Base-by-base conservation (phyloP, 73 alveolate species). In the Symbiodinium pilosum region DNA sequence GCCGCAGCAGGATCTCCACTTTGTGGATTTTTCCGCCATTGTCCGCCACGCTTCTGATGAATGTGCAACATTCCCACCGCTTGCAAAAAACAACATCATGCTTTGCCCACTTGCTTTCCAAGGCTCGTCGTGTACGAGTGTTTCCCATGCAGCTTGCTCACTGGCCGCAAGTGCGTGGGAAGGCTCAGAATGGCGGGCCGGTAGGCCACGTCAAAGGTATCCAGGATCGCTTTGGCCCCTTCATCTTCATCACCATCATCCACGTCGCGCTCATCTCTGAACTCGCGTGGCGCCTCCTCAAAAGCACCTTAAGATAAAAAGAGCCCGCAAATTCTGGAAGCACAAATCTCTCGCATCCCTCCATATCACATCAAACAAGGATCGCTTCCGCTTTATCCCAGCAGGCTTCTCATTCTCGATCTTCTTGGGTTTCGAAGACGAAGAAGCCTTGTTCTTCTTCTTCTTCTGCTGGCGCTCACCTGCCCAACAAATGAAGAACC, bases 81-180 rank as follows among this genome's bases (percentile, higher is more conserved):
- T n/a, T n/a, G n/a, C n/a, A n/a, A n/a, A n/a, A n/a, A n/a, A n/a
- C n/a, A n/a, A n/a, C n/a, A n/a, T n/a, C n/a, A n/a, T n/a, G n/a
- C n/a, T n/a, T n/a, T n/a, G n/a, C n/a, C 1, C 8, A 59, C 39
- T 1, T 18, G 36, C 0, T 7, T 59, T 2, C 77, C 77, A 34
- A 21, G 96, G 83, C 54, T 68, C 96, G 26, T 43, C 16, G 96
- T 91, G 77, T 11, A 91, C 51, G 81, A 42, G 77, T 91, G 96
- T 41, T 68, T 40, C 2, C 96, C 96, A 43, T 91, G 96, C 39
- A 42, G 75, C 41, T 14, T 14, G n/a, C 41, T 30, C 41, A 41
- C 52, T 12, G 96, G 96, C 43, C 28, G 41, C 36, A 91, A 41
- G 54, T 1, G n/a, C 30, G 4, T 6, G n/a, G 96, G 96, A 2